Conservation (phyloP, 2,329 filamentous ascomycete species). For the Sporothrix sp. region DNA sequence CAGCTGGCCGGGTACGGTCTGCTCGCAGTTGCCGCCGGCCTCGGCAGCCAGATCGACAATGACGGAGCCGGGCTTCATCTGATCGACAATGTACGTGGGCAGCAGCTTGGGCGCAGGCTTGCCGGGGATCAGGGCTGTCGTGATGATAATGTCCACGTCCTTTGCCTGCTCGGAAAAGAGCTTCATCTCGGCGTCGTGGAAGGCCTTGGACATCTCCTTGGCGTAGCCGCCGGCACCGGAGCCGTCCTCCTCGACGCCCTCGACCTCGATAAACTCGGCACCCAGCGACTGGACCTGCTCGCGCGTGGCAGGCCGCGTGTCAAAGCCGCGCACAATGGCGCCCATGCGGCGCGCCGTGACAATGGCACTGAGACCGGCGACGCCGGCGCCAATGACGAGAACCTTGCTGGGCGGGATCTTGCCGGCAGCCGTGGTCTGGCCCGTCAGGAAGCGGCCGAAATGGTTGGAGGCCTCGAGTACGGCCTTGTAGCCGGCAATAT, state of each 20-base stretch:
- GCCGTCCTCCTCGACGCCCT: constrained; percentile 67
- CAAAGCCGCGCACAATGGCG: constrained; percentile 82
- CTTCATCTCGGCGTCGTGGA: constrained; percentile 88
- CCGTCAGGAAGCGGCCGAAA: constrained; percentile 80
- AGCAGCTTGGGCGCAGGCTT: constrained; percentile 75
- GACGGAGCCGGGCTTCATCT: constrained; percentile 85
- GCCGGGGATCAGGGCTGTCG: constrained; percentile 83
- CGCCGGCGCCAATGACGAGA: constrained; percentile 80
- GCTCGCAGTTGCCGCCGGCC: constrained; percentile 79
- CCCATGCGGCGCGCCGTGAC: constrained; percentile 77
- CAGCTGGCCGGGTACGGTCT: constrained; percentile 64
- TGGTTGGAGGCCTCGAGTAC: constrained; percentile 82
- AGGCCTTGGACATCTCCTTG: constrained; percentile 90
- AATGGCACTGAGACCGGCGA: constrained; percentile 81
- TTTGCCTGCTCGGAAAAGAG: constrained; percentile 78
- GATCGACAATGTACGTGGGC: constrained; percentile 65
- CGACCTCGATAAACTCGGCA: constrained; percentile 82
- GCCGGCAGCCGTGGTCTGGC: constrained; percentile 81
- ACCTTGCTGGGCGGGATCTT: constrained; percentile 88
- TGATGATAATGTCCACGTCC: constrained; percentile 88
- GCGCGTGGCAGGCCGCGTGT: constrained; percentile 76
- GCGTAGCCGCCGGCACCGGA: constrained; percentile 79
- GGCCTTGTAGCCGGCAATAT: constrained; percentile 88
- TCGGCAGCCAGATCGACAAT: constrained; percentile 83
- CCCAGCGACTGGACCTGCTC: constrained; percentile 87